These are phyloP conservation scores for Protomyces pachydermus DNA, from an alignment of 1,139 yeast species.

Conservation along the genomic window DNA sequence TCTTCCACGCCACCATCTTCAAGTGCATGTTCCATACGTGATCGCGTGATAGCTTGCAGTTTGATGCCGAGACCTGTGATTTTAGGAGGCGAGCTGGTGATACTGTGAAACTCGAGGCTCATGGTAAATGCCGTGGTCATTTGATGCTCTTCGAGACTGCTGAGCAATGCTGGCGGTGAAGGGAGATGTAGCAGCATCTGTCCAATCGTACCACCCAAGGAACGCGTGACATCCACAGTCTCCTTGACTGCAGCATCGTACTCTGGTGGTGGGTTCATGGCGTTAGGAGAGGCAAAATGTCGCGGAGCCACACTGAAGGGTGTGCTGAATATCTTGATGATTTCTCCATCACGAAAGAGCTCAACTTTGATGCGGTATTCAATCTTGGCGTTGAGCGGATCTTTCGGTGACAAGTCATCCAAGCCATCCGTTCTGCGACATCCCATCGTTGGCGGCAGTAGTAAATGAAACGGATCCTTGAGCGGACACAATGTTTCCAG, in stretches of 20 bases:
- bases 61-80: slow-evolving; percentile 16
- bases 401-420: slow-evolving; percentile 23
- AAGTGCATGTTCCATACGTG: slow-evolving; percentile 16
- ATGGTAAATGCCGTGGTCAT: slow-evolving; percentile 12
- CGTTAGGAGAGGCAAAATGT: slow-evolving; percentile 17
- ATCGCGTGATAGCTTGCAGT: slow-evolving; percentile 15
- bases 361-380: slow-evolving; percentile 19
- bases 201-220: slow-evolving; percentile 17
- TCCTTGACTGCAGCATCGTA: slow-evolving; percentile 14
- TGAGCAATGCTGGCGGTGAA: slow-evolving; percentile 17
- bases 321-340: slow-evolving; percentile 2
- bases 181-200: slow-evolving; percentile 1
- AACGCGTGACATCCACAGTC: slow-evolving; percentile 15
- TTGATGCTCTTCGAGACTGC: slow-evolving; percentile 24
- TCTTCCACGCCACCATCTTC: slow-evolving; percentile 10
- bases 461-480: slow-evolving; percentile 6
- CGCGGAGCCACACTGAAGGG: slow-evolving; percentile 23
- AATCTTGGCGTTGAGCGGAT: slow-evolving; percentile 20
- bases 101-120: slow-evolving; percentile 18
- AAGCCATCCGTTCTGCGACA: slow-evolving; percentile 12
- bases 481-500: slow-evolving; percentile 20
- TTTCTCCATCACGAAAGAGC: neutral
- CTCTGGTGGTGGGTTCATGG: slow-evolving; percentile 23
- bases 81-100: slow-evolving; percentile 19
- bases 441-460: slow-evolving; percentile 23